Conservation (phyloP, 768 basidiomycete genomes). For the Filobasidium wieringae region DNA sequence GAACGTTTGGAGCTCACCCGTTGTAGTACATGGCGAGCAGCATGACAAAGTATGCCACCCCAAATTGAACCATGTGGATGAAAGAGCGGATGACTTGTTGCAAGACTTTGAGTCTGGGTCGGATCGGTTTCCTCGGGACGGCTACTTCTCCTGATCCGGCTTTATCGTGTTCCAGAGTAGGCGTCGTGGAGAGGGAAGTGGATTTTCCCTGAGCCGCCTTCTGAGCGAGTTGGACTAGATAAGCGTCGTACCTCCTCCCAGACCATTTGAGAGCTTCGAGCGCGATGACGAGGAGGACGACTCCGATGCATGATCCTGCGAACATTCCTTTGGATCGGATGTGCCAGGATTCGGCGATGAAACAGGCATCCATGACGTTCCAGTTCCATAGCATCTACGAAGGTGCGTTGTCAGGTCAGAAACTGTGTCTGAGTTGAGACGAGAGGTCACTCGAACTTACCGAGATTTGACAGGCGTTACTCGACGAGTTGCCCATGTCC, state of each 20-base stretch:
- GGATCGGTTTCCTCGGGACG: neutral
- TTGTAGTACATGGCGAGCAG: constrained; percentile 38
- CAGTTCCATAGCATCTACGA: constrained; percentile 37
- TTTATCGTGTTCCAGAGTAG: neutral
- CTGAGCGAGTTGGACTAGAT: constrained; percentile 14
- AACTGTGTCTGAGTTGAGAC: neutral
- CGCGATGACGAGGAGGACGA: constrained; percentile 36
- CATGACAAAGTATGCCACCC: constrained; percentile 19
- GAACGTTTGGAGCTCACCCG: no score
- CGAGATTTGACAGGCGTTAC: neutral
- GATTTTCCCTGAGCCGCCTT: neutral
- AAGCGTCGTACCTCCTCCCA: constrained; percentile 37
- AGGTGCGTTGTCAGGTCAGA: neutral
- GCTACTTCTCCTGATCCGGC: neutral
- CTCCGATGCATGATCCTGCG: constrained; percentile 35
- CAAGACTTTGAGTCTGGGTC: neutral
- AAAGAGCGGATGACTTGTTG: neutral
- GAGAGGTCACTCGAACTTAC: neutral
- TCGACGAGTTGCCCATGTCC: neutral
- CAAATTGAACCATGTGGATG: neutral
- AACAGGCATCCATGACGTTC: constrained; percentile 37
- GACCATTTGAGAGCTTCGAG: constrained; percentile 35
- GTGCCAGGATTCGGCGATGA: constrained; percentile 35
- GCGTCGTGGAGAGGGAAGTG: neutral
- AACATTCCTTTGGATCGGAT: constrained; percentile 26